Conservation (phyloP, 148 eudicot genomes). For the Nepenthes mirabilis region DNA sequence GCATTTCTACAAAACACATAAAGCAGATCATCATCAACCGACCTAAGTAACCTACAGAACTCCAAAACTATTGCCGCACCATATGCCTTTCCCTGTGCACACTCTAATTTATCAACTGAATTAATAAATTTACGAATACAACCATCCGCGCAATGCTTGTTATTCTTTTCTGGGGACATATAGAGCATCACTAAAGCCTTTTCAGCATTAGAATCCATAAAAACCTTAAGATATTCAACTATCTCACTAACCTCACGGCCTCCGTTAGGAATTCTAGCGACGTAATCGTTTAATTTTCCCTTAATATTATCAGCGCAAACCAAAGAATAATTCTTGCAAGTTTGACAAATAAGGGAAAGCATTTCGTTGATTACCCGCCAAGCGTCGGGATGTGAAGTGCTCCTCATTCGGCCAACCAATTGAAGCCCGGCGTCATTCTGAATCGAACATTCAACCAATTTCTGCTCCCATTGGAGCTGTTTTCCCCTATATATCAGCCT, state of each 20-base stretch:
- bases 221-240: conserved; percentile 30
- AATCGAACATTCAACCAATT: conserved; percentile 31
- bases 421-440: conserved; percentile 45
- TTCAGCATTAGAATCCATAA: conserved; percentile 36
- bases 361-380: conserved; percentile 39
- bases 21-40: conserved; percentile 23
- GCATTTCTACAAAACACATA: conserved; percentile 44
- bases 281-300: conserved; percentile 11
- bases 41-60: conserved; percentile 48
- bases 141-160: conserved; percentile 30
- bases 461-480: conserved; percentile 59
- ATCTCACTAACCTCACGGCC: not conserved
- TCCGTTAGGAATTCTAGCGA: conserved; percentile 1
- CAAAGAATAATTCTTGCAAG: conserved; percentile 21
- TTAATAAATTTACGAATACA: conserved; percentile 36
- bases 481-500: conserved; percentile 46
- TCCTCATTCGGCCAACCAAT: conserved; percentile 54
- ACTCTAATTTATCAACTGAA: conserved; percentile 1
- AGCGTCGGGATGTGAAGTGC: conserved; percentile 48
- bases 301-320: conserved; percentile 2
- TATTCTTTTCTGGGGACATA: conserved; percentile 21
- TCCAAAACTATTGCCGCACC: conserved; percentile 48
- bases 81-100: conserved; percentile 3
- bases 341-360: conserved; percentile 20
- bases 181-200: conserved; percentile 53